A percentile compares a stretch with the other conserved stretches of the same genome.
Evolutionary conservation across 2,329 filamentous ascomycete genomes (phyloP).

Genomic region (Trichothecium sympodiale): DNA sequence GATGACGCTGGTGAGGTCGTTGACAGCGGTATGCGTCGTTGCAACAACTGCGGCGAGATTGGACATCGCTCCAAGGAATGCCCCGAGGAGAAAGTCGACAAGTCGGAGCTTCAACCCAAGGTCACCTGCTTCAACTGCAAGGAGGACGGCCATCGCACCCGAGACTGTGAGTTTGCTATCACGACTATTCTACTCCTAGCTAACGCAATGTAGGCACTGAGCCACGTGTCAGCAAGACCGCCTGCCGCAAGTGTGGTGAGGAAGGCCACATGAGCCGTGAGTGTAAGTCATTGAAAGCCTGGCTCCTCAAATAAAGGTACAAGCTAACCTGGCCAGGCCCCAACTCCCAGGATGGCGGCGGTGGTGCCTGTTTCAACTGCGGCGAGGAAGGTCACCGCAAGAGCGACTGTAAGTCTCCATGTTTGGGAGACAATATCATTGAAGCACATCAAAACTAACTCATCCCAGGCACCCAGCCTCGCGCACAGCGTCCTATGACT

Average conservation of each 20-base stretch:
- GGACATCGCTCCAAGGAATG: constrained; percentile 54
- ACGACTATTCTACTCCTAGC: not conserved
- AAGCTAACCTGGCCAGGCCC: too few species aligned
- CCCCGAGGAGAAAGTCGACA: constrained; percentile 43
- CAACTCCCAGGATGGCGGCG: constrained; percentile 49
- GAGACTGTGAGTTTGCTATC: constrained; percentile 46
- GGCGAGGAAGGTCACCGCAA: constrained; percentile 48
- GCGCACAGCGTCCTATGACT: constrained; percentile 32
- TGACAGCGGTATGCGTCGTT: constrained; percentile 46
- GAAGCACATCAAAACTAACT: too few species aligned
- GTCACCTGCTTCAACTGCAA: constrained; percentile 57
- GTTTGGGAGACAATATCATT: not conserved
- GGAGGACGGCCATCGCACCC: constrained; percentile 51
- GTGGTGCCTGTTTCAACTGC: constrained; percentile 49
- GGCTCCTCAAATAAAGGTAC: too few species aligned
- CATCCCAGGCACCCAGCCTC: constrained; percentile 21
- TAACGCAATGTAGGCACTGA: constrained; percentile 31
- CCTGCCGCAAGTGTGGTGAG: constrained; percentile 59
- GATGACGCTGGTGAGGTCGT: constrained; percentile 54
- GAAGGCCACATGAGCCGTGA: constrained; percentile 38
- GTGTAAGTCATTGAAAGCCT: constrained; percentile 27
- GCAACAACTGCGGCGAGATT: constrained; percentile 51
- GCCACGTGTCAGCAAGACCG: constrained; percentile 52
- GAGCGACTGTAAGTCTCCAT: constrained; percentile 28
- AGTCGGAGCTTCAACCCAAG: constrained; percentile 23